Evolutionary conservation across 1,284 basidiomycete genomes (phyloP).

Genomic region (Ustilago trichophora): DNA sequence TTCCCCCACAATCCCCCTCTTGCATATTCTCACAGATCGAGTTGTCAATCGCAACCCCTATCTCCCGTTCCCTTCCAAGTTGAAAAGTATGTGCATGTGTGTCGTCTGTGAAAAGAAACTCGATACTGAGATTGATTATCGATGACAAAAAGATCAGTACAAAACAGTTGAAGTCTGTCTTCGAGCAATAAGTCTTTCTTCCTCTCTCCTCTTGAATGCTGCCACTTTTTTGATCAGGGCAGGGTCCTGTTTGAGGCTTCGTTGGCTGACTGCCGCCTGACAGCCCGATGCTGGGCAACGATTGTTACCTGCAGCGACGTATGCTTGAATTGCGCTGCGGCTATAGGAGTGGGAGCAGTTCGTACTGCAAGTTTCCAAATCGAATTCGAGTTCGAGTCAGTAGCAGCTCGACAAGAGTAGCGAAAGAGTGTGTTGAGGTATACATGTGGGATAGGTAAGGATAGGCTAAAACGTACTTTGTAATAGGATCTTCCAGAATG

Average conservation of each 20-base stretch:
- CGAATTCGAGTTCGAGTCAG: too few species aligned
- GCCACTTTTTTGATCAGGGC: conserved; percentile 36
- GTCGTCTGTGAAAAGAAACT: too few species aligned
- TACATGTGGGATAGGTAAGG: too few species aligned
- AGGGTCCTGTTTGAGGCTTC: conserved; percentile 23
- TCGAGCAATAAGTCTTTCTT: conserved; percentile 28
- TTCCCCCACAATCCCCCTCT: too few species aligned
- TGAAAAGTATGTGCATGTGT: too few species aligned
- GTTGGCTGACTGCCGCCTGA: conserved; percentile 9
- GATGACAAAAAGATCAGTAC: conserved; percentile 14
- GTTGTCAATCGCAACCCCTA: background rate
- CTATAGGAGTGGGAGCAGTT: conserved; percentile 37
- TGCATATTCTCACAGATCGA: too few species aligned
- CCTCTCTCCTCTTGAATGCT: conserved; percentile 40
- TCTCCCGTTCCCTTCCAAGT: background rate
- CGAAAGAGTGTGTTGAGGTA: too few species aligned
- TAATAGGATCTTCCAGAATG: conserved; percentile 52
- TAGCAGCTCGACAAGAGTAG: background rate
- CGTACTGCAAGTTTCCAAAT: too few species aligned
- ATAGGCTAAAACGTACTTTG: too few species aligned
- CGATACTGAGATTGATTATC: too few species aligned
- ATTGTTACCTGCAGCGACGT: conserved; percentile 30
- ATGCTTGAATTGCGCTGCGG: conserved; percentile 26
- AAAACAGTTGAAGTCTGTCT: conserved; percentile 31
- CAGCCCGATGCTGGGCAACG: conserved; percentile 35